Evolutionary conservation across 257 asterid species (phyloP).

Genomic region (Nicotiana benthamiana): DNA sequence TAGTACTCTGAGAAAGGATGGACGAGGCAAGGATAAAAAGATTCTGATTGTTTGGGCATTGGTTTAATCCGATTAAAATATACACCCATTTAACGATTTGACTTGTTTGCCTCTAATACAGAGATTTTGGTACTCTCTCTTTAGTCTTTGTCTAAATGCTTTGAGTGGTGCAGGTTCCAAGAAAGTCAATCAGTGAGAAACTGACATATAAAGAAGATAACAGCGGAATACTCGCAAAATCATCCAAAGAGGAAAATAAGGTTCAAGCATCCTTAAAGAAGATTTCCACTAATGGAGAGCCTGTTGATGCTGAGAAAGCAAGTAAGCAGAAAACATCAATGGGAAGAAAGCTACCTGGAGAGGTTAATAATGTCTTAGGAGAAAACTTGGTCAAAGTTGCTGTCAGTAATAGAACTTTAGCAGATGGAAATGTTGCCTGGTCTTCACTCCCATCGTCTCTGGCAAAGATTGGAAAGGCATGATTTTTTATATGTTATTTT

Average conservation of each 20-base stretch:
- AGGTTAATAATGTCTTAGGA: constrained; percentile 48
- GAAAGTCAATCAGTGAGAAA: constrained; percentile 65
- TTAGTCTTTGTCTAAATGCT: background rate
- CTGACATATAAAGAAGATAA: constrained; percentile 52
- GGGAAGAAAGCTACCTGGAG: constrained; percentile 56
- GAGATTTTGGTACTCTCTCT: background rate
- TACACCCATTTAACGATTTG: background rate
- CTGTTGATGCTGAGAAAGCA: constrained; percentile 38
- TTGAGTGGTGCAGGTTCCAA: constrained; percentile 50
- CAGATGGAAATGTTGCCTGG: constrained; percentile 77
- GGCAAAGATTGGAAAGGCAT: constrained; percentile 86
- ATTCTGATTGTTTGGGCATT: background rate
- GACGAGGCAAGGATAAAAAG: background rate
- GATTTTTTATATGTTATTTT: background rate
- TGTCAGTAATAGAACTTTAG: constrained; percentile 44
- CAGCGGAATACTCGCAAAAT: constrained; percentile 36
- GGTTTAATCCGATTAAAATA: background rate
- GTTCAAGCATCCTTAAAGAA: constrained; percentile 38
- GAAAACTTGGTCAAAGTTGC: constrained; percentile 67
- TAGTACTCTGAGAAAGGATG: background rate
- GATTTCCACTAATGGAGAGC: constrained; percentile 39
- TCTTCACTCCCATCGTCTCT: constrained; percentile 75
- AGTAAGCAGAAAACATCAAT: constrained; percentile 31
- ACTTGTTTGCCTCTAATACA: background rate
- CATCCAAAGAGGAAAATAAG: constrained; percentile 48